These are phyloP conservation scores for Rutstroemia sp. DNA, from an alignment of 2,329 filamentous ascomycete genomes.

Conservation along the genomic window DNA sequence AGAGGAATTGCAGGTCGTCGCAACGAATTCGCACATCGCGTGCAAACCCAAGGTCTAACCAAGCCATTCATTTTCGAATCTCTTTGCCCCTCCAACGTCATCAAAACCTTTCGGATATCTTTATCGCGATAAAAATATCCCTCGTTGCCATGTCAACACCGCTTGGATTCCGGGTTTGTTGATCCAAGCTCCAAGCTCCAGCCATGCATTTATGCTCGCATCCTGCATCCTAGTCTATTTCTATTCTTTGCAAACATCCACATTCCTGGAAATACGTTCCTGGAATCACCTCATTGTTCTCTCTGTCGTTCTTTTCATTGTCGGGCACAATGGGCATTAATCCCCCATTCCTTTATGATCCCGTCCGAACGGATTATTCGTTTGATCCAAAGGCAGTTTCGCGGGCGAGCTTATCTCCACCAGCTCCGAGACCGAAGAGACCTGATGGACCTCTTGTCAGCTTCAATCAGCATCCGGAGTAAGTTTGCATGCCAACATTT, in stretches of 20 bases:
- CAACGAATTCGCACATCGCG: constrained; percentile 18
- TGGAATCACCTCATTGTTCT: constrained; percentile 2
- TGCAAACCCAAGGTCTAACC: constrained; percentile 21
- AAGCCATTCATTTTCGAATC: constrained; percentile 20
- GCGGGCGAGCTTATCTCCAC: constrained; percentile 60
- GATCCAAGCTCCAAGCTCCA: constrained; percentile 5
- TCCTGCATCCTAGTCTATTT: constrained; percentile 13
- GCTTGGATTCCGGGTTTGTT: constrained; percentile 8
- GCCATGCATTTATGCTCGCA: too few relatives aligned
- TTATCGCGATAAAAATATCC: constrained; percentile 14
- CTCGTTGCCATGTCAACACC: constrained; percentile 30
- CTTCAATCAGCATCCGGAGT: constrained; percentile 86
- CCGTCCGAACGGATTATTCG: constrained; percentile 38
- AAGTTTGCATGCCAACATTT: constrained; percentile 30
- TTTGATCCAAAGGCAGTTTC: constrained; percentile 87
- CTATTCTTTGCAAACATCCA: constrained; percentile 5
- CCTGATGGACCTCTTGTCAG: constrained; percentile 68
- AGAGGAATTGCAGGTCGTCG: background rate
- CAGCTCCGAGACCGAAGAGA: constrained; percentile 52
- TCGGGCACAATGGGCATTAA: constrained; percentile 42
- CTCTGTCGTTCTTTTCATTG: constrained; percentile 8
- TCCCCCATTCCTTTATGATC: constrained; percentile 69
- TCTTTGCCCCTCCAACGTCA: constrained; percentile 12
- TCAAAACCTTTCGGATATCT: constrained; percentile 13
- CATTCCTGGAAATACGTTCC: constrained; percentile 18